Evolutionary conservation across 2,329 filamentous ascomycete species (phyloP).

Genomic region (Aspergillus fumigatiaffinis): DNA sequence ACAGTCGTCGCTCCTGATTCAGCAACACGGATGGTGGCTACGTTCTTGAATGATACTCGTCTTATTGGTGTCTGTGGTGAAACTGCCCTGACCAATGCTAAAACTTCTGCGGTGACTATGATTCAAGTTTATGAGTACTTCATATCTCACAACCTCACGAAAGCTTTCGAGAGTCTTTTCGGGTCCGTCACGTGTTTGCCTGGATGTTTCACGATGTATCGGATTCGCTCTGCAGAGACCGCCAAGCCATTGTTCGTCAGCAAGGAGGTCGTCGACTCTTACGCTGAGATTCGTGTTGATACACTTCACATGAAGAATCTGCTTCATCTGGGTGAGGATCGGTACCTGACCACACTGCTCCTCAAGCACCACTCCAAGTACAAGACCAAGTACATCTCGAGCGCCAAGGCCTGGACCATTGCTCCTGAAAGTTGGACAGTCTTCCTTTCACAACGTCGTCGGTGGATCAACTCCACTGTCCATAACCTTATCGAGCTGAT

Average conservation of each 20-base stretch:
- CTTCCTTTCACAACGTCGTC: constrained; percentile 95
- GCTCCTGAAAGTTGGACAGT: constrained; percentile 91
- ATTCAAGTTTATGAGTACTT: constrained; percentile 99
- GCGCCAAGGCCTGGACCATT: constrained; percentile 92
- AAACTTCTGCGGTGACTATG: constrained; percentile 93
- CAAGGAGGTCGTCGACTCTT: constrained; percentile 80
- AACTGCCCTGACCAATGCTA: constrained; percentile 87
- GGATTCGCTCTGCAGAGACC: constrained; percentile 87
- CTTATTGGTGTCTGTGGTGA: constrained; percentile 95
- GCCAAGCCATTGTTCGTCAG: constrained; percentile 97
- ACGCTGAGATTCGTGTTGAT: constrained; percentile 90
- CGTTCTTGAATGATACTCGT: constrained; percentile 86
- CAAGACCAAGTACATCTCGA: constrained; percentile 96
- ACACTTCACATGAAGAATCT: constrained; percentile 99
- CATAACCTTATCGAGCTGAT: constrained; percentile 97
- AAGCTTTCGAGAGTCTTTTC: constrained; percentile 96
- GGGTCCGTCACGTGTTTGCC: constrained; percentile 96
- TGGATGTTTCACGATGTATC: constrained; percentile 99
- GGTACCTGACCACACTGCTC: constrained; percentile 90
- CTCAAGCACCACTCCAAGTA: constrained; percentile 89
- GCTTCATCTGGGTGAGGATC: constrained; percentile 93
- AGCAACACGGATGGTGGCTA: constrained; percentile 83
- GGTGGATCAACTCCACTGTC: constrained; percentile 99
- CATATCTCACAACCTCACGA: constrained; percentile 94
- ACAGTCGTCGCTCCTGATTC: constrained; percentile 89